Evolutionary conservation across 345 rosid genomes (phyloP), one percentile per base, ranked within the genome.

Genomic region (Murraya koenigii): DNA sequence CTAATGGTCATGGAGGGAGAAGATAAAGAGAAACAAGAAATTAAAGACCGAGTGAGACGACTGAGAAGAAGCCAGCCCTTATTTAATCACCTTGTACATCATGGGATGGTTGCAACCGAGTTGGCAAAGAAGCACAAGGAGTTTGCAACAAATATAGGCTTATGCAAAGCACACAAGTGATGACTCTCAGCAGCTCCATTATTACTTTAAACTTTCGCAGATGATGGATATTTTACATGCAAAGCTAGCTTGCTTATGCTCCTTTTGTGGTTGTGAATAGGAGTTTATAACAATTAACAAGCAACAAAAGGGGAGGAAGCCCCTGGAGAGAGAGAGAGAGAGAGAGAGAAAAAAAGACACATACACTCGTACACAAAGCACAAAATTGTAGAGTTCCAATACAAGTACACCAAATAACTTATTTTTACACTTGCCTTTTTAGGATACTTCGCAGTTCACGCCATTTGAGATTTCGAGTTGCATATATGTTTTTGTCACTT

Each of bases 321-420:
- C 54, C 10, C 17, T 5, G 67, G 32, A n/a, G 38, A 72, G 54
- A 67, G 77, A 47, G 30, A 60, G 69, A 32, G 69, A 67, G 44
- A 8, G n/a, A n/a, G n/a, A n/a, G n/a, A n/a, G n/a, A n/a, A n/a
- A n/a, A n/a, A 30, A 70, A 39, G 35, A 26, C 9, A 25, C 36
- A 11, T 72, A 73, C 71, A 52, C 55, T 49, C 60, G 74, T 23
- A 75, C 91, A 85, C 93, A 77, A 85, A 89, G 81, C 92, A 91
- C 92, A 86, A 86, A 88, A 85, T 35, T 81, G 79, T 76, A 84
- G 89, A 86, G 83, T 85, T 84, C 82, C 90, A 87, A 85, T 88
- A 89, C 77, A 79, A 72, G 72, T 65, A 41, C 79, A 68, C 25
- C 59, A 52, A 73, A 78, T 74, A 76, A 71, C 82, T 61, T 78